These are phyloP conservation scores for Pseudisothecium myosuroides DNA, from an alignment of 225 moss, liverwort and hornwort genomes.

Conservation along the genomic window DNA sequence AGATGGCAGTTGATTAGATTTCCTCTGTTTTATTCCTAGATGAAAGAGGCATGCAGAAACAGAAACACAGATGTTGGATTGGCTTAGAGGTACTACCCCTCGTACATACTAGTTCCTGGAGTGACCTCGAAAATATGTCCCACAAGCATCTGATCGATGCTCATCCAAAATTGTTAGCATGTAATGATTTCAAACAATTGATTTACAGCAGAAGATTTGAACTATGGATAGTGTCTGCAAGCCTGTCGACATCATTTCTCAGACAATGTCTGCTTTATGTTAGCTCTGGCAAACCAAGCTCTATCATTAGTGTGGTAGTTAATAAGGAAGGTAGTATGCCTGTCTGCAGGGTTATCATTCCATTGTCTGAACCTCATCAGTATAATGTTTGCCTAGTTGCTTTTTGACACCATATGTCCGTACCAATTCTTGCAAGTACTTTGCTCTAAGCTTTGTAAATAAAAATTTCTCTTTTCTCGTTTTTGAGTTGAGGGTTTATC, in stretches of 20 bases:
- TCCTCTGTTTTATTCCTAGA: not conserved
- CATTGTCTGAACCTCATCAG: not conserved
- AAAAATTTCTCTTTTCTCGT: not conserved
- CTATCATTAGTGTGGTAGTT: not conserved
- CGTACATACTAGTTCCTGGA: conserved; percentile 5
- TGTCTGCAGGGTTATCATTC: not conserved
- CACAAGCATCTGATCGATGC: conserved; percentile 15
- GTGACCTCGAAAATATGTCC: not conserved
- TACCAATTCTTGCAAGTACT: not conserved
- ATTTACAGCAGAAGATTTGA: not conserved
- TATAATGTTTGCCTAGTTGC: not conserved
- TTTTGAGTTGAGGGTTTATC: not conserved
- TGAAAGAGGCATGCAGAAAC: not conserved
- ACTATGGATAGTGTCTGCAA: not conserved
- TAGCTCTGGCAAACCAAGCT: not conserved
- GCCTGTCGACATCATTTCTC: not conserved
- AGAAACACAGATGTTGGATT: not conserved
- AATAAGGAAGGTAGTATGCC: not conserved
- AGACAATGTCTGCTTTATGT: not conserved
- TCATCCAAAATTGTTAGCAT: conserved; percentile 4
- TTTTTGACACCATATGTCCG: not conserved
- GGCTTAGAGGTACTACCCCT: not conserved
- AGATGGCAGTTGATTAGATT: not conserved
- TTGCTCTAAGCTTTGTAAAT: not conserved
- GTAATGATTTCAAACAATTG: not conserved